Base-by-base conservation (phyloP, 1,284 basidiomycete genomes). In the Gomphus bonarii region DNA sequence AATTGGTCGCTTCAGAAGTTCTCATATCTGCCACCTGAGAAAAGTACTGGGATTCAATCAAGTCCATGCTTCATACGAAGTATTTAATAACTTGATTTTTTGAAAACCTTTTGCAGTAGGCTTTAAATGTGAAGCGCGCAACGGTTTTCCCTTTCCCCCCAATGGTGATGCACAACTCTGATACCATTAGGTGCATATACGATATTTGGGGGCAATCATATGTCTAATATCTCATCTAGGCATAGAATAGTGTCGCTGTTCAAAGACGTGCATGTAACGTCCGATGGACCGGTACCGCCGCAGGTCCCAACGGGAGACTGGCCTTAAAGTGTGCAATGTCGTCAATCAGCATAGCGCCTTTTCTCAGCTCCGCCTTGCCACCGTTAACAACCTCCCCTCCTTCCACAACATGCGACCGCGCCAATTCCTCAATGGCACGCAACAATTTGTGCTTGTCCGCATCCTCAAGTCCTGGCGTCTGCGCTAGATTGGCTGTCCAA, bases 311-410 rank as follows among this genome's bases (percentile, higher is more conserved):
- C 31, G 63, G 61, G 49, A 95, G 69, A 7, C 72, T 65, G 33
- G 78, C 75, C 73, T 85, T 93, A 77, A 95, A 95, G 25, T 66
- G 69, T 57, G 79, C 72, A n/a, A 84, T 69, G 65, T 95, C 85
- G 58, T 82, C 69, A 58, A 95, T 81, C 59, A 77, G 77, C 10
- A 80, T 79, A 11, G 81, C 84, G 25, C 76, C 75, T 2, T 74
- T 70, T 54, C 74, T 69, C 50, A 80, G 76, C 42, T 74, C 73
- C 53, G 72, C 74, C 62, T 81, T 80, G 10, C 72, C 77, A 14
- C 73, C 71, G 6, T 69, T 63, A 20, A 85, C 81, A 58, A 80
- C 73, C 61, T 75, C 31, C 25, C 4, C 55, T 7, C 20, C 30
- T 20, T 47, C n/a, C 38, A 64, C 62, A 14, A 69, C 63, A 60